These are phyloP conservation scores for Phytophthora brassicae DNA, from an alignment of 352 stramenopile genomes.

Conservation along the genomic window DNA sequence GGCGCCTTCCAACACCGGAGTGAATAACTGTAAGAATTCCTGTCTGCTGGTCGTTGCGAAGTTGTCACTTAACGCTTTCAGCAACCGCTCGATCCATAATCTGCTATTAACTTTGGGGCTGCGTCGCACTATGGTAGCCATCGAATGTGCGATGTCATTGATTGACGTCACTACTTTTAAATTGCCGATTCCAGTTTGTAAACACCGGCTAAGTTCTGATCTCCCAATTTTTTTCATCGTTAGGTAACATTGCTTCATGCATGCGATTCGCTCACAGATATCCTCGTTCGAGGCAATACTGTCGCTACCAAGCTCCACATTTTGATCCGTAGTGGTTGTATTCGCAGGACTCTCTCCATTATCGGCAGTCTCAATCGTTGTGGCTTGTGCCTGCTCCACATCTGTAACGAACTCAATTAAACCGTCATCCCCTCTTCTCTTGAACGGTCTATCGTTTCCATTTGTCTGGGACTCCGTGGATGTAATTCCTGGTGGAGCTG, in stretches of 20 bases:
- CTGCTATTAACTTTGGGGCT: neutral
- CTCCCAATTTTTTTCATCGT: neutral
- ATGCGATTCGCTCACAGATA: neutral
- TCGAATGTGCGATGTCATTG: neutral
- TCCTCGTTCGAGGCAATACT: no score
- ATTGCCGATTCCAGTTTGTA: neutral
- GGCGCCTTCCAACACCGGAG: neutral
- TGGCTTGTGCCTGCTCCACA: neutral
- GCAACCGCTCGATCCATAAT: constrained; percentile 16
- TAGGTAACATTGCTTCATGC: neutral
- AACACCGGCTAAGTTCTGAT: neutral
- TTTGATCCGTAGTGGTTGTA: no score
- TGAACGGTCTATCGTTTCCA: neutral
- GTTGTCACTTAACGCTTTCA: neutral
- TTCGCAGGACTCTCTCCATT: no score
- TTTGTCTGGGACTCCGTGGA: neutral
- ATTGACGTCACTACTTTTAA: neutral
- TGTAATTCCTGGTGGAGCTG: neutral
- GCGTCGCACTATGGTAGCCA: neutral
- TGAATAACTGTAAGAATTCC: neutral
- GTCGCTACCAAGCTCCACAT: no score
- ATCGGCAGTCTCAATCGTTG: neutral
- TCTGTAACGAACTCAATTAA: neutral
- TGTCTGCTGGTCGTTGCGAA: neutral
- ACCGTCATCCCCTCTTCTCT: no score